Evolutionary conservation across 2,329 filamentous ascomycete species (phyloP).

Genomic region (Helotiales sp.): DNA sequence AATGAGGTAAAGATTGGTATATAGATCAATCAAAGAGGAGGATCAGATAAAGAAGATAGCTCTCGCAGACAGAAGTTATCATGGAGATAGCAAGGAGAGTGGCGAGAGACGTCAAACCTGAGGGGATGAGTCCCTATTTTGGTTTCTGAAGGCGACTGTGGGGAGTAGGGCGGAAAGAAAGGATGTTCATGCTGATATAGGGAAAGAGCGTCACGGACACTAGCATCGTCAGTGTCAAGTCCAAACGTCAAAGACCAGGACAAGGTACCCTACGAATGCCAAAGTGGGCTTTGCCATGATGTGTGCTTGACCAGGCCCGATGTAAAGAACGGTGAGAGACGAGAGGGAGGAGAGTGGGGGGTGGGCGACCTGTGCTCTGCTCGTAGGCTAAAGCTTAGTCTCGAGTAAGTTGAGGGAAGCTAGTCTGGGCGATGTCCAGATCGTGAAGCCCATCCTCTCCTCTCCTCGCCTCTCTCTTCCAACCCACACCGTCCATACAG

Average conservation of each 20-base stretch:
- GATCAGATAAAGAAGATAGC: conserved; percentile 21
- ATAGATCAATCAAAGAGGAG: conserved; percentile 17
- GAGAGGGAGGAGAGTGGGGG: not conserved
- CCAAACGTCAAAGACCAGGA: conserved; percentile 4
- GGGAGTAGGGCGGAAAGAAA: conserved; percentile 2
- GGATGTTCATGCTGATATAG: conserved; percentile 12
- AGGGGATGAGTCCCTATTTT: not conserved
- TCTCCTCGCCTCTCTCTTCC: not conserved
- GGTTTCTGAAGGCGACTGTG: conserved; percentile 2
- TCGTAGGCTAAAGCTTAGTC: conserved; percentile 1
- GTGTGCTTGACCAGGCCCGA: not conserved
- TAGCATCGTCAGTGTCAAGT: conserved; percentile 5
- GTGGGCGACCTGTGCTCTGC: not conserved
- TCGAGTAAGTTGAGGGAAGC: not conserved
- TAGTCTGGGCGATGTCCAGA: not conserved
- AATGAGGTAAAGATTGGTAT: not conserved
- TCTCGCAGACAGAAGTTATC: conserved; percentile 18
- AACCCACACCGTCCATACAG: not conserved
- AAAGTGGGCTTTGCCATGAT: not conserved
- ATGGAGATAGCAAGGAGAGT: conserved; percentile 7
- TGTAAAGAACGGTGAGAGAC: not conserved
- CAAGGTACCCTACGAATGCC: conserved; percentile 4
- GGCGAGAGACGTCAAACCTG: not conserved
- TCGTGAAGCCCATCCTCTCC: not conserved
- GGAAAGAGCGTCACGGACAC: conserved; percentile 7